A percentile compares a stretch with the other conserved stretches of the same genome.
These are phyloP conservation scores for Globisporangium nagaii DNA, from an alignment of 352 stramenopile species.

Conservation along the genomic window DNA sequence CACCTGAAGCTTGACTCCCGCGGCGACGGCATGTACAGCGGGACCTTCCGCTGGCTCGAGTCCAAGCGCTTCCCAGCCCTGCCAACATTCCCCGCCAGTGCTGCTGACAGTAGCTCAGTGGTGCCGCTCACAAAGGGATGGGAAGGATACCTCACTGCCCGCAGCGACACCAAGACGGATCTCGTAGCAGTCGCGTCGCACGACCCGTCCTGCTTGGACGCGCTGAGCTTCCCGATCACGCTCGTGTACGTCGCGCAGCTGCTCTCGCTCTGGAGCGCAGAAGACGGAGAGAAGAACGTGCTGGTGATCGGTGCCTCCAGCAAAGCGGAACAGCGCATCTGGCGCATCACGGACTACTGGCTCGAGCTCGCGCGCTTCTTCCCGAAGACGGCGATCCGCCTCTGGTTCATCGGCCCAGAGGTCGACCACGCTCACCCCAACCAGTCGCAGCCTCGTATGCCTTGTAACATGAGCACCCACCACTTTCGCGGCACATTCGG, in stretches of 20 bases:
- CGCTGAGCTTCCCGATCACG: slow-evolving; percentile 68
- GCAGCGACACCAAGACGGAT: slow-evolving; percentile 16
- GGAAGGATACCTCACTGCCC: slow-evolving; percentile 40
- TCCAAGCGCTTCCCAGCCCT: slow-evolving; percentile 47
- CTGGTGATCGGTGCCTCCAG: slow-evolving; percentile 54
- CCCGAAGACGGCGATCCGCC: slow-evolving; percentile 20
- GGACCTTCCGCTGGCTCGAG: slow-evolving; percentile 74
- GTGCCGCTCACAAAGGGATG: slow-evolving; percentile 20
- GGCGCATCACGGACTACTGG: slow-evolving; percentile 66
- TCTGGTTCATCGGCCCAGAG: slow-evolving; percentile 69
- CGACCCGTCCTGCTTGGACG: slow-evolving; percentile 71
- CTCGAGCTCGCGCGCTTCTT: slow-evolving; percentile 41
- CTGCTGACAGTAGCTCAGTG: neutral
- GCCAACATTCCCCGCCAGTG: slow-evolving; percentile 6
- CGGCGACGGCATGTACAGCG: slow-evolving; percentile 74
- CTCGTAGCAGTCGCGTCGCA: slow-evolving; percentile 30
- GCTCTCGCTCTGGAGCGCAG: slow-evolving; percentile 19
- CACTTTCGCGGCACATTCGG: slow-evolving; percentile 50
- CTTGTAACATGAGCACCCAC: slow-evolving; percentile 20
- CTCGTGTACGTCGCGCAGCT: slow-evolving; percentile 35
- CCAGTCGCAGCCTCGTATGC: slow-evolving; percentile 1
- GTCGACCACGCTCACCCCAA: slow-evolving; percentile 17
- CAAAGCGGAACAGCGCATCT: slow-evolving; percentile 72
- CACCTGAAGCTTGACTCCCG: slow-evolving; percentile 59
- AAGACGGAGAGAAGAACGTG: slow-evolving; percentile 18